These are phyloP conservation scores for Evansstolkia leycettana DNA, from an alignment of 495 filamentous ascomycete genomes.

Conservation along the genomic window DNA sequence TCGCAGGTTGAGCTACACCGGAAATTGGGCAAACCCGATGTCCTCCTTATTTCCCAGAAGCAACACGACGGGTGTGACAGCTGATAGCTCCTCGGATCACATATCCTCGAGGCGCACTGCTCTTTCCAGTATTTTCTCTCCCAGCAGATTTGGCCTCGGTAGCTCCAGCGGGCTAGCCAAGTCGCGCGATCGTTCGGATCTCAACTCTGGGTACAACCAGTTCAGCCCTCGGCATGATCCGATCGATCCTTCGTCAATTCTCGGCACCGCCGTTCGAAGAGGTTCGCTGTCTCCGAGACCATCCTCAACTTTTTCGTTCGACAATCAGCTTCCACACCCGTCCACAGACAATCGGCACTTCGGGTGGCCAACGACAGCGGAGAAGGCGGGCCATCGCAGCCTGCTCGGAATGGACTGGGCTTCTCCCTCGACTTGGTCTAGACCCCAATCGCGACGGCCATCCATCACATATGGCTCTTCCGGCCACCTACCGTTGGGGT, in stretches of 20 bases:
- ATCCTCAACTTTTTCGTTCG: slow-evolving; percentile 66
- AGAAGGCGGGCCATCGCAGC: slow-evolving; percentile 39
- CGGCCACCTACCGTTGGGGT: slow-evolving; percentile 37
- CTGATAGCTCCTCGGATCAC: slow-evolving; percentile 34
- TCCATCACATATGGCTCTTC: slow-evolving; percentile 45
- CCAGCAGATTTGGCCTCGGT: slow-evolving; percentile 29
- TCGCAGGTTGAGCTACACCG: slow-evolving; percentile 49
- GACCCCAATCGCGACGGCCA: slow-evolving; percentile 40
- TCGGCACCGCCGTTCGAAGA: slow-evolving; percentile 40
- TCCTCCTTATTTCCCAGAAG: slow-evolving; percentile 40
- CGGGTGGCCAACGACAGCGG: slow-evolving; percentile 44
- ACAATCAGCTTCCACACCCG: slow-evolving; percentile 58
- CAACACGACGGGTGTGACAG: slow-evolving; percentile 25
- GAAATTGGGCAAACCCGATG: slow-evolving; percentile 48
- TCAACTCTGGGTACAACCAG: slow-evolving; percentile 43
- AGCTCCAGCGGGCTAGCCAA: slow-evolving; percentile 27
- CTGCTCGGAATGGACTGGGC: slow-evolving; percentile 49
- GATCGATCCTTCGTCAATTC: slow-evolving; percentile 39
- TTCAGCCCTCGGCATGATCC: slow-evolving; percentile 49
- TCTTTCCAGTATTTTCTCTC: slow-evolving; percentile 34
- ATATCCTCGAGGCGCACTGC: slow-evolving; percentile 29
- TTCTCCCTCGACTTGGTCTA: slow-evolving; percentile 41
- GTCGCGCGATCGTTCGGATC: slow-evolving; percentile 30
- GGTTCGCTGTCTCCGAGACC: slow-evolving; percentile 63
- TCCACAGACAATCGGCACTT: slow-evolving; percentile 67